Base-by-base conservation (phyloP, 2,329 filamentous ascomycete species). In the Cordyceps sp. region DNA sequence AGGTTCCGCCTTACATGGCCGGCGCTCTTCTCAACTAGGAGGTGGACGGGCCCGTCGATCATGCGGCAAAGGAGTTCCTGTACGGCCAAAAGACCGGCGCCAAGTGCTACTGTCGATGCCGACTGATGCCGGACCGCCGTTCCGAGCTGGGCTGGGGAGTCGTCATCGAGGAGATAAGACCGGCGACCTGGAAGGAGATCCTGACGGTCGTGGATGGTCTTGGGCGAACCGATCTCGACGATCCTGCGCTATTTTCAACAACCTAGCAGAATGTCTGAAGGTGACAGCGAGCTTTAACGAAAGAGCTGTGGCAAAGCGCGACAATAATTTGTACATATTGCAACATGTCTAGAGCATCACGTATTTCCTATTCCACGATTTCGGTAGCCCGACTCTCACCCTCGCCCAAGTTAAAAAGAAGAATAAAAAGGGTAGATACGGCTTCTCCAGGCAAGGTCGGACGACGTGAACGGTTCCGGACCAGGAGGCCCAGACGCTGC, bases 1-100 rank as follows among this genome's bases (percentile, higher is more conserved):
- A 70, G 15, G 59, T 57, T 10, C 63, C 64, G 5, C 74, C 73
- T 0, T 68, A 66, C 33, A 26, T 54, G 6, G 44, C 42, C n/a
- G 52, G 50, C 10, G 34, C 41, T 9, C 42, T 54, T 13, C 17
- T 37, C 16, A 37, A 39, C 19, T 52, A 47, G 47, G 43, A 49
- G 26, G 22, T 21, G 5, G 50, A 47, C 10, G 42, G 45, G 19
- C 36, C 39, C 21, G 26, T 44, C 10, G 47, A 54, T 32, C 32
- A 36, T 15, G 39, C 38, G 7, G 44, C 49, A 6, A 29, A 23
- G 10, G 43, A 43, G 3, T 42, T 55, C 14, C 26, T 52, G 27
- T 32, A 33, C 6, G 15, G 27, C 2, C 39, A 29, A 5, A 26
- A 35, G n/a, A 33, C 38, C 4, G 41, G 39, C 1, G 32, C 18